A percentile compares a stretch with the other conserved stretches of the same genome.
Evolutionary conservation across 495 filamentous ascomycete species (phyloP).

Genomic region (Talaromyces liani): DNA sequence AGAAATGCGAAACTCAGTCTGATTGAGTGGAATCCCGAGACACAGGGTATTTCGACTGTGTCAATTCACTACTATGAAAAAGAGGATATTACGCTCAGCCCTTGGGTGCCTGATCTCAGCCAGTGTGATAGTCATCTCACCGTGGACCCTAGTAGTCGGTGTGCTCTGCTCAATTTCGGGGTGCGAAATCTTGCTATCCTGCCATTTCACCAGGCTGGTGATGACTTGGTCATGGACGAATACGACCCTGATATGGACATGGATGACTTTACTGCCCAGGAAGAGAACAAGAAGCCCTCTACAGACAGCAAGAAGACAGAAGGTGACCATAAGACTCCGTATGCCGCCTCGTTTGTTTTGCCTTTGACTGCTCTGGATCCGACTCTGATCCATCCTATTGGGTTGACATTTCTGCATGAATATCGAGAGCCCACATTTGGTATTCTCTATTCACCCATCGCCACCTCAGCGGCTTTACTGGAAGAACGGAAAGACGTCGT

Average conservation of each 20-base stretch:
- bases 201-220: conserved; percentile 76
- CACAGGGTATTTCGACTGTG: conserved; percentile 68
- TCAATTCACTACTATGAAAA: conserved; percentile 98
- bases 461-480: conserved; percentile 64
- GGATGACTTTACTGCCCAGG: conserved; percentile 14
- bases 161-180: conserved; percentile 89
- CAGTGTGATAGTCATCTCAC: conserved; percentile 69
- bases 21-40: conserved; percentile 88
- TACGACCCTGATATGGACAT: conserved; percentile 75
- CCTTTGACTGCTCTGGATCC: conserved; percentile 82
- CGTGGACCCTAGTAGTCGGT: conserved; percentile 85
- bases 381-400: conserved; percentile 75
- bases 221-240: conserved; percentile 87
- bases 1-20: conserved; percentile 87
- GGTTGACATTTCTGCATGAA: conserved; percentile 89
- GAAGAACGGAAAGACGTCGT: conserved; percentile 75
- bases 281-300: background rate
- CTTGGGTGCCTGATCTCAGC: conserved; percentile 64
- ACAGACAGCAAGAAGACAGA: conserved; percentile 27
- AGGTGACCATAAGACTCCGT: conserved; percentile 62
- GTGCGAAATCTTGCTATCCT: conserved; percentile 82
- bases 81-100: conserved; percentile 71
- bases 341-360: conserved; percentile 84
- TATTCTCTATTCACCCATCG: conserved; percentile 69
- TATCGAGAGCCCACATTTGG: conserved; percentile 97